Evolutionary conservation across 768 basidiomycete genomes (phyloP).

Genomic region (Cubamyces sp.): DNA sequence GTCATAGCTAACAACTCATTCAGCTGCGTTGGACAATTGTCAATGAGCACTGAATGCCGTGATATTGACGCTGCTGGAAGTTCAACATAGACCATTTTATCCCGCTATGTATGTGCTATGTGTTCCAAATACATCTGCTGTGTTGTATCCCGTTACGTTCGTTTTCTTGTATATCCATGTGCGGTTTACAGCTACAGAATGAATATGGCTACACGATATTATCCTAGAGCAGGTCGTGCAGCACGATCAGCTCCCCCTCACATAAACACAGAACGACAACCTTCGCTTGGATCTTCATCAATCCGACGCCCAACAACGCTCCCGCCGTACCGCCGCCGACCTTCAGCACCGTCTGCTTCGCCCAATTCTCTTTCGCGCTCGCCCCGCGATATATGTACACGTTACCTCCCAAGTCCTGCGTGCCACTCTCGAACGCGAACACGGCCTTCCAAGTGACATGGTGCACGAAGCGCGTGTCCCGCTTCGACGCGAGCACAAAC

Average conservation of each 20-base stretch:
- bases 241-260: slow-evolving; percentile 73
- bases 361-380: slow-evolving; percentile 55
- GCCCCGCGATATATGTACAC: slow-evolving; percentile 82
- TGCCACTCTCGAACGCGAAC: slow-evolving; percentile 84
- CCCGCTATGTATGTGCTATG: no score
- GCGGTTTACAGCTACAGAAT: neutral
- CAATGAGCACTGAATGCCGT: no score
- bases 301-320: slow-evolving; percentile 76
- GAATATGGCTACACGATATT: neutral
- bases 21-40: no score
- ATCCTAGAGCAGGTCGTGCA: slow-evolving; percentile 44
- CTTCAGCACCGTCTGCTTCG: slow-evolving; percentile 82
- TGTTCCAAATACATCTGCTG: no score
- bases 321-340: slow-evolving; percentile 73
- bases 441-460: slow-evolving; percentile 63
- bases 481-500: slow-evolving; percentile 93
- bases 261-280: slow-evolving; percentile 68
- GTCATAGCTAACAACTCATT: no score
- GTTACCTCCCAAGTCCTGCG: slow-evolving; percentile 71
- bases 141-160: no score
- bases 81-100: no score
- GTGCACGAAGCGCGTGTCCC: slow-evolving; percentile 85
- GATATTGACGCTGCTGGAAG: no score
- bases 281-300: slow-evolving; percentile 40
- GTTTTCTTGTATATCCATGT: no score